A percentile compares a stretch with the other conserved stretches of the same genome.
phyloP scores from a whole-genome alignment of 2,329 filamentous ascomycete species.

The Geosmithia morbida region DNA sequence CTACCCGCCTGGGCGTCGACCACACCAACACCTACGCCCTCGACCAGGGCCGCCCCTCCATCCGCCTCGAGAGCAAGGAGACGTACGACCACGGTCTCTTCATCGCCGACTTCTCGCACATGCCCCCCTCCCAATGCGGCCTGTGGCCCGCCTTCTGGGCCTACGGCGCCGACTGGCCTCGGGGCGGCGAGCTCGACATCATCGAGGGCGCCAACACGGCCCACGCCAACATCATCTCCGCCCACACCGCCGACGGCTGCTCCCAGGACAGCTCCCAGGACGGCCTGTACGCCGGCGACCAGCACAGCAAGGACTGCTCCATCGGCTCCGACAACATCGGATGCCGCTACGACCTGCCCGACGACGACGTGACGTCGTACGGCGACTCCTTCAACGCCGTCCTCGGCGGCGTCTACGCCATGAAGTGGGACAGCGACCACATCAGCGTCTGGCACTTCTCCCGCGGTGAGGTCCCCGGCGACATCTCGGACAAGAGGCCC shows the following conservation, averaged over 20 bases:
- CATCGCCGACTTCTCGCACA: slow-evolving; percentile 58
- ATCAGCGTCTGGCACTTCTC: slow-evolving; percentile 71
- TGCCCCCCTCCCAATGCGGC: slow-evolving; percentile 57
- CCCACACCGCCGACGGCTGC: slow-evolving; percentile 36
- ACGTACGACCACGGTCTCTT: slow-evolving; percentile 53
- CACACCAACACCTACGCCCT: slow-evolving; percentile 18
- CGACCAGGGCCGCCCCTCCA: slow-evolving; percentile 36
- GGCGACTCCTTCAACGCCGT: slow-evolving; percentile 52
- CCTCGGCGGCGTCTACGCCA: slow-evolving; percentile 54
- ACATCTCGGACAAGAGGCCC: slow-evolving; percentile 45
- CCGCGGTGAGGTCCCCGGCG: slow-evolving; percentile 45
- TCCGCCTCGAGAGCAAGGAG: slow-evolving; percentile 52
- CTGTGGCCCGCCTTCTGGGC: slow-evolving; percentile 58
- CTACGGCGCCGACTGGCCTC: slow-evolving; percentile 44
- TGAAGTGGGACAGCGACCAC: slow-evolving; percentile 52
- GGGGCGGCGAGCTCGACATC: slow-evolving; percentile 52
- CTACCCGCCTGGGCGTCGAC: slow-evolving; percentile 32
- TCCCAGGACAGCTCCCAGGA: slow-evolving; percentile 7
- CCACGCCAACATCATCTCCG: slow-evolving; percentile 43
- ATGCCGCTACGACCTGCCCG: slow-evolving; percentile 26
- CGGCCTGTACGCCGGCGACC: slow-evolving; percentile 11
- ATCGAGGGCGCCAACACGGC: slow-evolving; percentile 55
- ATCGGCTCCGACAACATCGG: slow-evolving; percentile 22
- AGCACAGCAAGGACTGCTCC: slow-evolving; percentile 19
- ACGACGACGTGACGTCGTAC: slow-evolving; percentile 30